A percentile compares a stretch with the other conserved stretches of the same genome.
Evolutionary conservation across 371 early-diverging fungal genomes (phyloP).

Genomic region (Apophysomyces sp.): DNA sequence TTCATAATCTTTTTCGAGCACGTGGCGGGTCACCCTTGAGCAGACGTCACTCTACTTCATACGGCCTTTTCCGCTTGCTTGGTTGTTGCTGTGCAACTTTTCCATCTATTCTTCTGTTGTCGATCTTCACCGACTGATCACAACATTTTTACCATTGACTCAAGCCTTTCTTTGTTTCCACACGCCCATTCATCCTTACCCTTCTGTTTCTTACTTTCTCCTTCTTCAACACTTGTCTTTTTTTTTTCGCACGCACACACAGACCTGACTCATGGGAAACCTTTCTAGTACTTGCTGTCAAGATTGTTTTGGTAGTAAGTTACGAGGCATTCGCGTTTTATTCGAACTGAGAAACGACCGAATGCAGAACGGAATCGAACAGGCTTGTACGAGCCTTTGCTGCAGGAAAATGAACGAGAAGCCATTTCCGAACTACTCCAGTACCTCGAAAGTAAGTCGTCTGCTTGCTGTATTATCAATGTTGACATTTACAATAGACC

Average conservation of each 20-base stretch:
- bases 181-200: not conserved
- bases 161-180: not conserved
- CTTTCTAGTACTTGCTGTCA: constrained; percentile 34
- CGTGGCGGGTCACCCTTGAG: not conserved
- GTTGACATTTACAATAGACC: constrained; percentile 47
- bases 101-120: not conserved
- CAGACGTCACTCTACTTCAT: not conserved
- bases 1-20: too few relatives aligned
- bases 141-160: not conserved
- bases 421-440: constrained; percentile 83
- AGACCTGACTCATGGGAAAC: constrained; percentile 16
- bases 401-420: constrained; percentile 84
- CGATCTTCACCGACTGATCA: not conserved
- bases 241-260: not conserved
- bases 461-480: not conserved
- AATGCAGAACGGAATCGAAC: constrained; percentile 35
- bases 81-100: not conserved
- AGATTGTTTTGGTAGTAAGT: constrained; percentile 51
- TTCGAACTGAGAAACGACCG: not conserved
- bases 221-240: not conserved
- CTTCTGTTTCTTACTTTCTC: not conserved
- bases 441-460: constrained; percentile 76
- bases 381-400: constrained; percentile 78
- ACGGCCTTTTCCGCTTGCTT: not conserved
- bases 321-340: not conserved